A percentile compares a stretch with the other conserved stretches of the same genome.
These are phyloP conservation scores for Clavispora santaluciae DNA, from an alignment of 805 yeast species.

Conservation along the genomic window DNA sequence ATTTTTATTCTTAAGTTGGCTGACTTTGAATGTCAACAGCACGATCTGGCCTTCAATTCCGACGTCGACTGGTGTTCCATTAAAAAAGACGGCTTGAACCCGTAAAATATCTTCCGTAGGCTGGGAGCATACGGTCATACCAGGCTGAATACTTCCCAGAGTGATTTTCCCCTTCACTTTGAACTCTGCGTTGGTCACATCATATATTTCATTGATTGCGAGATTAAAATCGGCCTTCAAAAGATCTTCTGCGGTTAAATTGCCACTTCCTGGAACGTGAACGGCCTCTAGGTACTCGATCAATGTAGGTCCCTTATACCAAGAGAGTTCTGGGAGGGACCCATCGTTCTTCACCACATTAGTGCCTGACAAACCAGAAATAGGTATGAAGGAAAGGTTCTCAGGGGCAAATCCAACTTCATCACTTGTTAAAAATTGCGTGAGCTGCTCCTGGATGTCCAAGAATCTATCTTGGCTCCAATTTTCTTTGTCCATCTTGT, in stretches of 20 bases:
- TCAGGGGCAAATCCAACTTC: constrained; percentile 47
- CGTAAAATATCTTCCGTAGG: constrained; percentile 47
- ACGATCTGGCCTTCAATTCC: constrained; percentile 58
- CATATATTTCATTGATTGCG: constrained; percentile 59
- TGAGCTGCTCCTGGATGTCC: constrained; percentile 45
- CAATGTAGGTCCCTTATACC: constrained; percentile 48
- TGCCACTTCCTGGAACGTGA: constrained; percentile 3
- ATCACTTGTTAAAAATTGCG: constrained; percentile 43
- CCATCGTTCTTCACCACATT: constrained; percentile 49
- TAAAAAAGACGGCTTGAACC: constrained; percentile 36
- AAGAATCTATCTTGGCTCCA: constrained; percentile 54
- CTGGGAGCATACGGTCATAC: constrained; percentile 55
- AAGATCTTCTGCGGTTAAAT: constrained; percentile 7
- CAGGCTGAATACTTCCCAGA: constrained; percentile 65
- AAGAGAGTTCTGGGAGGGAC: constrained; percentile 27
- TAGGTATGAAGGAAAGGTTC: constrained; percentile 53
- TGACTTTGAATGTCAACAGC: constrained; percentile 42
- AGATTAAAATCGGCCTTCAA: constrained; percentile 43
- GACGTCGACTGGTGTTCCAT: constrained; percentile 43
- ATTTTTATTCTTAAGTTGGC: constrained; percentile 45
- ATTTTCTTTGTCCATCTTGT: constrained; percentile 61
- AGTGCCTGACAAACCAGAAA: constrained; percentile 64
- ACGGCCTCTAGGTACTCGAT: constrained; percentile 37
- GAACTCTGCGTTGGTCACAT: constrained; percentile 44
- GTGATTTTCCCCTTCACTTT: constrained; percentile 60